Percentiles rank a stretch among this genome's conserved stretches.
These are phyloP conservation scores for Microdochium trichocladiopsis DNA, from an alignment of 2,329 filamentous ascomycete genomes.

Conservation along the genomic window DNA sequence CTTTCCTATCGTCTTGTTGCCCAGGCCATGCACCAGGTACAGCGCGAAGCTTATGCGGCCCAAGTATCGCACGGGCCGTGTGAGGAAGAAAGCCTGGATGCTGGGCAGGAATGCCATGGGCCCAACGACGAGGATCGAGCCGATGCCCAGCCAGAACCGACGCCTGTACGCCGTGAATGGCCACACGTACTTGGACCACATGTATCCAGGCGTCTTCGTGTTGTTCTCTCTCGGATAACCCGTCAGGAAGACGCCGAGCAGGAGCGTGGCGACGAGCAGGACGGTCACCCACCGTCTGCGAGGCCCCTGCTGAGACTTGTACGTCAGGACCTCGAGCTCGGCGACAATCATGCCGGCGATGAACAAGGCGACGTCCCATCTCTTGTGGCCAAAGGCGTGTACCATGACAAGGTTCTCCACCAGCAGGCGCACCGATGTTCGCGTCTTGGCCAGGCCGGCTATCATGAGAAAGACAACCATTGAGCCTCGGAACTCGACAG, in stretches of 20 bases:
- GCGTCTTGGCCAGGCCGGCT: conserved; percentile 17
- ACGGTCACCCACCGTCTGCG: conserved; percentile 10
- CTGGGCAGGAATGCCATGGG: conserved; percentile 15
- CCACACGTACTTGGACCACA: conserved; percentile 19
- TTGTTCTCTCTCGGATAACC: conserved; percentile 19
- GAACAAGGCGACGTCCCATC: conserved; percentile 20
- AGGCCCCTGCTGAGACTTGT: conserved; percentile 11
- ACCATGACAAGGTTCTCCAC: conserved; percentile 13
- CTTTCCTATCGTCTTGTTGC: conserved; percentile 17
- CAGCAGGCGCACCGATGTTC: conserved; percentile 14
- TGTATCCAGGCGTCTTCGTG: conserved; percentile 15
- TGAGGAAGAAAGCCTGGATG: conserved; percentile 15
- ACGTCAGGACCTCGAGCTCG: conserved; percentile 15
- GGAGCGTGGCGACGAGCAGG: conserved; percentile 11
- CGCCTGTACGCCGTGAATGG: conserved; percentile 19
- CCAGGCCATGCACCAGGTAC: conserved; percentile 49
- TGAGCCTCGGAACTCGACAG: conserved; percentile 24
- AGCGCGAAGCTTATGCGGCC: conserved; percentile 50
- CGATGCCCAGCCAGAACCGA: conserved; percentile 18
- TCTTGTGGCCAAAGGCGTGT: conserved; percentile 17
- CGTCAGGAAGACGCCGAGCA: conserved; percentile 16
- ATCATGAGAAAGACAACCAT: conserved; percentile 23
- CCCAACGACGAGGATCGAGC: conserved; percentile 27
- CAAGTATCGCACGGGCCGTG: conserved; percentile 42
- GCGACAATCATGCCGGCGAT: conserved; percentile 19